Evolutionary conservation across 2,329 filamentous ascomycete genomes (phyloP), one percentile per base, ranked within the genome.

Genomic region (Fusarium paranaense): DNA sequence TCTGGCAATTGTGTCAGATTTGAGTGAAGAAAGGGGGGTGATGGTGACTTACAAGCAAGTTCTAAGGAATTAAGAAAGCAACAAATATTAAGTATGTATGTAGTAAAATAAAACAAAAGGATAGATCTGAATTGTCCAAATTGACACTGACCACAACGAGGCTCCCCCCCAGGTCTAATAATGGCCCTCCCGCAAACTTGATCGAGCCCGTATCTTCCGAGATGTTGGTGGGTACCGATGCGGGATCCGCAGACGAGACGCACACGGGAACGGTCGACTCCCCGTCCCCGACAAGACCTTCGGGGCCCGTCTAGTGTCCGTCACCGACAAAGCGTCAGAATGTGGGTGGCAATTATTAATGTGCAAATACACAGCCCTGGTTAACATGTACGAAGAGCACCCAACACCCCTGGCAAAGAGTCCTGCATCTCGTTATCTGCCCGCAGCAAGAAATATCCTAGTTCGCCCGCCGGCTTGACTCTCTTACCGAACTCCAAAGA

Each of bases 381-480:
- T 14, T 22, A 16, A 27, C 14, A 27, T 50, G 45, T 50, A 32
- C 47, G 3, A 11, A 52, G 14, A 32, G 22, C 5, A 50, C 14
- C 22, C 25, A 30, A n/a, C 16, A 7, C 45, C 45, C 47, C 47
- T 52, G 7, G 47, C 18, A 32, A 30, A 7, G 13, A 32, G 25
- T 13, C 9, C 25, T 52, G 47, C 47, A 32, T 52, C 47, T 30
- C 18, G 47, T 52, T 52, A 30, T 52, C 47, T 52, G 27, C 27
- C 27, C 50, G 33, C 60, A 52, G 70, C 27, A 74, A 64, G 63
- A 74, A 74, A 72, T 72, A 74, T 32, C 61, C 64, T 25, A 47
- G 50, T 56, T 62, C 25, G 7, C 54, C 61, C 71, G 56, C 45
- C 67, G 61, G 57, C 60, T 32, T 35, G 56, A 63, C 22, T 7